Evolutionary conservation across 2,329 filamentous ascomycete genomes (phyloP).

Genomic region (Cladosporium sp.): DNA sequence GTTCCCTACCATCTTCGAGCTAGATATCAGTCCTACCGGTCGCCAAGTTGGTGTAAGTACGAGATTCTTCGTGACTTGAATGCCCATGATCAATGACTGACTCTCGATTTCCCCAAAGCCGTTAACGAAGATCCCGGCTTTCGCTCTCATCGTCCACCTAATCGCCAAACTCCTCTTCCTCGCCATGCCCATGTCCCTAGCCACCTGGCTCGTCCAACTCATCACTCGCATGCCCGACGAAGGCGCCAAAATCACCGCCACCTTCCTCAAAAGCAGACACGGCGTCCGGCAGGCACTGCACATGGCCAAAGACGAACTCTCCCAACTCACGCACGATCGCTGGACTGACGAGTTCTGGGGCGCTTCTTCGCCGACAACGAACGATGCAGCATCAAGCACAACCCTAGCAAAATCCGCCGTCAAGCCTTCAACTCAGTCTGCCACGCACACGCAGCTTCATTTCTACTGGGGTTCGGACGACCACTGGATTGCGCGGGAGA

Average conservation of each 20-base stretch:
- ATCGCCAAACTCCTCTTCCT: constrained; percentile 34
- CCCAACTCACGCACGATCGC: constrained; percentile 50
- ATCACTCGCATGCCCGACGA: constrained; percentile 41
- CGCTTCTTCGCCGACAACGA: constrained; percentile 12
- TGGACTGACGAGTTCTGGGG: constrained; percentile 61
- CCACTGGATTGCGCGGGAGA: constrained; percentile 58
- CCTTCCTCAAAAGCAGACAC: constrained; percentile 45
- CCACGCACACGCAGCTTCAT: constrained; percentile 39
- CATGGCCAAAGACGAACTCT: constrained; percentile 57
- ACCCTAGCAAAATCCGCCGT: neutral
- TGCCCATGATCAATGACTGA: neutral
- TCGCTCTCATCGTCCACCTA: constrained; percentile 31
- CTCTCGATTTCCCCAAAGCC: constrained; percentile 8
- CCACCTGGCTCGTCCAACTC: constrained; percentile 39
- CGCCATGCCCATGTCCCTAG: constrained; percentile 36
- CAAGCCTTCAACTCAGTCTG: neutral
- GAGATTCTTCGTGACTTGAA: neutral
- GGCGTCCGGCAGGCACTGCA: constrained; percentile 55
- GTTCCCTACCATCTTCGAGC: constrained; percentile 46
- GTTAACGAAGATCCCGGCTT: constrained; percentile 27
- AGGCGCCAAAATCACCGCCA: constrained; percentile 46
- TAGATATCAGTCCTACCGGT: constrained; percentile 42
- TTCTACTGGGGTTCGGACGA: constrained; percentile 59
- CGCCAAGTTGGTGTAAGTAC: constrained; percentile 36
- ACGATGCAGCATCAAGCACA: neutral